Evolutionary conservation across 1,284 basidiomycete genomes (phyloP).

Genomic region (Inonotus hispidus): DNA sequence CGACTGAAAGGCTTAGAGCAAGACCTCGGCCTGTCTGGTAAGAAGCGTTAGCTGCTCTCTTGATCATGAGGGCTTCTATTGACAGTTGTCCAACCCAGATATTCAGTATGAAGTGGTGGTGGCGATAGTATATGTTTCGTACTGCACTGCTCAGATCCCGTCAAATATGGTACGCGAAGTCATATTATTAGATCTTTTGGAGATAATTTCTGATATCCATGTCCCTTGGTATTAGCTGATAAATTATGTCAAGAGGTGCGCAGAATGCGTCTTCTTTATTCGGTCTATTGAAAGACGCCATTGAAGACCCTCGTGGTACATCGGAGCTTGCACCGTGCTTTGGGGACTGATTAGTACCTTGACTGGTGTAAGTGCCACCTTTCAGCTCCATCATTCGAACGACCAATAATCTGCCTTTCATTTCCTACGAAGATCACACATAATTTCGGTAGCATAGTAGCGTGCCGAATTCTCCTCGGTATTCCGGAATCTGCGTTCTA

Average conservation of each 20-base stretch:
- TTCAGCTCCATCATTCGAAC: not conserved
- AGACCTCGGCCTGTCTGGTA: slow-evolving; percentile 49
- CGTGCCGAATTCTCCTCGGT: slow-evolving; percentile 25
- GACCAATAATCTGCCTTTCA: not conserved
- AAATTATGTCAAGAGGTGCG: slow-evolving; percentile 45
- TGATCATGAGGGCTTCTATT: not conserved
- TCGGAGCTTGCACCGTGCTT: slow-evolving; percentile 23
- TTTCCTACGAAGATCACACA: slow-evolving; percentile 20
- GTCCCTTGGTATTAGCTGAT: slow-evolving; percentile 34
- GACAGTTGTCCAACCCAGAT: slow-evolving; percentile 30
- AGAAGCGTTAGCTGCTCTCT: slow-evolving; percentile 9
- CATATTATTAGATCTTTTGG: not conserved
- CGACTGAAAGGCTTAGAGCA: slow-evolving; percentile 54
- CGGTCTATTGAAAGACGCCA: slow-evolving; percentile 21
- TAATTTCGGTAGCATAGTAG: slow-evolving; percentile 23
- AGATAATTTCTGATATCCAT: slow-evolving; percentile 8
- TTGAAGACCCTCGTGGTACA: slow-evolving; percentile 24
- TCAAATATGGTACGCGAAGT: slow-evolving; percentile 51
- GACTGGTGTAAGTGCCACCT: slow-evolving; percentile 18
- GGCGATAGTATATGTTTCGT: slow-evolving; percentile 55
- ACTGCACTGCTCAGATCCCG: slow-evolving; percentile 57
- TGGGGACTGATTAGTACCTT: slow-evolving; percentile 25
- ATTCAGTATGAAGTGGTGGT: slow-evolving; percentile 55
- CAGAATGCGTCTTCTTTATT: not conserved
- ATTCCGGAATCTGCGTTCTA: slow-evolving; percentile 24